Conservation (phyloP, 768 basidiomycete species). For the Gloeopeniophorella convolvens region DNA sequence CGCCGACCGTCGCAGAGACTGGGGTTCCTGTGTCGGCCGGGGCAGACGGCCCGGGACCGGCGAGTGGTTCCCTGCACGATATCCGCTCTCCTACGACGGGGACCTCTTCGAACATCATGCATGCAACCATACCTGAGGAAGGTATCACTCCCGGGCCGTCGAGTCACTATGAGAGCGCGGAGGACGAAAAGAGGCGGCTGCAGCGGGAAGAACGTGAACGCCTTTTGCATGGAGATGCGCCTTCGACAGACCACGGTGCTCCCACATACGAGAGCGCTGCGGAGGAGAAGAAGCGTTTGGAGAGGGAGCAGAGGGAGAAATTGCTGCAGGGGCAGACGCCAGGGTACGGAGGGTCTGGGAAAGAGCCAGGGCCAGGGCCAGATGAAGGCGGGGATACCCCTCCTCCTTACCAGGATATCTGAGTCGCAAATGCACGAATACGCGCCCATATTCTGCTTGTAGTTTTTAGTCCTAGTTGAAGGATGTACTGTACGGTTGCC, state of each 20-base stretch:
- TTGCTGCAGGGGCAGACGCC: conserved; percentile 20
- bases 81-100: conserved; percentile 23
- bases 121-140: conserved; percentile 22
- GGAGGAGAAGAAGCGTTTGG: conserved; percentile 55
- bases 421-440: not conserved
- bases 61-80: conserved; percentile 55
- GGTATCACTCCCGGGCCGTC: conserved; percentile 10
- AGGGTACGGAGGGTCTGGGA: not conserved
- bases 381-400: conserved; percentile 30
- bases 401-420: conserved; percentile 41
- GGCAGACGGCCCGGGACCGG: conserved; percentile 54
- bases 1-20: conserved; percentile 69
- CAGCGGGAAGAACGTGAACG: conserved; percentile 47
- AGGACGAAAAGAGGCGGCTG: conserved; percentile 61
- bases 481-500: too few relatives aligned
- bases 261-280: conserved; percentile 40
- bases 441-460: too few relatives aligned
- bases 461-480: too few relatives aligned
- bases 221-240: conserved; percentile 28
- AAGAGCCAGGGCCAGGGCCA: conserved; percentile 27
- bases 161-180: conserved; percentile 40
- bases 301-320: conserved; percentile 62
- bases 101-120: not conserved
- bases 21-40: conserved; percentile 64
- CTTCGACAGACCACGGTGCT: conserved; percentile 10